Percentiles rank a stretch among this genome's conserved stretches.
Conservation (phyloP, 352 stramenopile species). For the Globisporangium polare region DNA sequence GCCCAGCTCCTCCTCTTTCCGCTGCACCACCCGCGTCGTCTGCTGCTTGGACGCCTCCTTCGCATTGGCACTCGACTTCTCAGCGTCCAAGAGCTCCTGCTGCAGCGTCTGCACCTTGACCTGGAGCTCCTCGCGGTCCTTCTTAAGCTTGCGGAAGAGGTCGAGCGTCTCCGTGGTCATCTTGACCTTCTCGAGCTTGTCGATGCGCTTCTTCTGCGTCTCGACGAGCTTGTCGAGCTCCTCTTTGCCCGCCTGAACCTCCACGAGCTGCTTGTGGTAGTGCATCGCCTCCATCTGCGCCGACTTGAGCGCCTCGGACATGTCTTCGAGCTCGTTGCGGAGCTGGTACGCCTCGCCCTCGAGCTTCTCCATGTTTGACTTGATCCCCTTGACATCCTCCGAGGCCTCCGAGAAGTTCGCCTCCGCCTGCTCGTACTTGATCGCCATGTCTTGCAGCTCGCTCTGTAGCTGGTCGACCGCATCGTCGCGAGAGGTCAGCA, state of each 20-base stretch:
- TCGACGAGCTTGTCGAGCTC: slow-evolving; percentile 40
- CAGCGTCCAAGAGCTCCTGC: slow-evolving; percentile 18
- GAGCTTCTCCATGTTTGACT: slow-evolving; percentile 41
- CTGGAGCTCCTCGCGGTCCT: slow-evolving; percentile 46
- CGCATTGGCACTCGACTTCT: neutral
- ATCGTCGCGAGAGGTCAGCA: slow-evolving; percentile 25
- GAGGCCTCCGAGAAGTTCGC: slow-evolving; percentile 8
- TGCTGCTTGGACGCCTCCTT: slow-evolving; percentile 22
- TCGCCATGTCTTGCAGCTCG: slow-evolving; percentile 24
- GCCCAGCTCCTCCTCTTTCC: slow-evolving; percentile 42
- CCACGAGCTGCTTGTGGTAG: slow-evolving; percentile 46
- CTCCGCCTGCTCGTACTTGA: slow-evolving; percentile 27
- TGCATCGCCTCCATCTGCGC: slow-evolving; percentile 47
- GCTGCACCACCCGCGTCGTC: slow-evolving; percentile 19
- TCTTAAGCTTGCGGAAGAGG: slow-evolving; percentile 67
- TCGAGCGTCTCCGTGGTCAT: slow-evolving; percentile 75
- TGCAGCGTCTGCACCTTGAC: slow-evolving; percentile 34
- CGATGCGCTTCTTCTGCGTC: slow-evolving; percentile 58
- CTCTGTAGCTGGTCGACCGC: slow-evolving; percentile 27
- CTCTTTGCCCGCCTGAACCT: slow-evolving; percentile 37
- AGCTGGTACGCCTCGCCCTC: slow-evolving; percentile 47
- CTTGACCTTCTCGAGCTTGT: slow-evolving; percentile 81
- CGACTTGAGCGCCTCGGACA: slow-evolving; percentile 49
- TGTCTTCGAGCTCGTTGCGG: slow-evolving; percentile 43
- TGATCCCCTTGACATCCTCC: slow-evolving; percentile 31